Conservation (phyloP, 2,329 filamentous ascomycete genomes). For the Colletotrichum australisinense region DNA sequence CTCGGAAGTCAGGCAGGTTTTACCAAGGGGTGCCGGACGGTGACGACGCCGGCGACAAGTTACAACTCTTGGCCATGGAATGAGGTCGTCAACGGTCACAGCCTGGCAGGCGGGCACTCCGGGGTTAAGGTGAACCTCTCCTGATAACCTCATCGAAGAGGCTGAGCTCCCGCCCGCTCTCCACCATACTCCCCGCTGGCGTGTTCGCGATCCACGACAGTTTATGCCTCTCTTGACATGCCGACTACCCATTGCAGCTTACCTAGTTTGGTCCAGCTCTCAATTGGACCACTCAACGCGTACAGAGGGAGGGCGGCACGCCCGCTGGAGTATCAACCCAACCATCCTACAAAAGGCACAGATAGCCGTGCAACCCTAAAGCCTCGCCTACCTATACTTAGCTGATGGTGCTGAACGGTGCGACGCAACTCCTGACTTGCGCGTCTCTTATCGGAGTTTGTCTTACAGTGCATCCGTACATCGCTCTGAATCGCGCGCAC, state of each 20-base stretch:
- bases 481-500: background rate
- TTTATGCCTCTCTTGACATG: constrained; percentile 19
- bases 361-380: background rate
- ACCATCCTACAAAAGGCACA: background rate
- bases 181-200: constrained; percentile 15
- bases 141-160: constrained; percentile 19
- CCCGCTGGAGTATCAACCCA: background rate
- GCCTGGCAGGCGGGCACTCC: background rate
- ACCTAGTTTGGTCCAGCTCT: background rate
- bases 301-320: too few species aligned
- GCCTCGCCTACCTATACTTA: background rate
- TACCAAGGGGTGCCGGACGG: constrained; percentile 3
- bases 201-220: constrained; percentile 16
- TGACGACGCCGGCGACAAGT: constrained; percentile 7
- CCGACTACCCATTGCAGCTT: constrained; percentile 12
- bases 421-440: constrained; percentile 15
- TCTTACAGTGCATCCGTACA: background rate
- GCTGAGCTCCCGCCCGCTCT: constrained; percentile 17
- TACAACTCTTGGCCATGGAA: background rate
- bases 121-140: constrained; percentile 9
- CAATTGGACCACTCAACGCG: background rate
- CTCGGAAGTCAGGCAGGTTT: constrained; percentile 1
- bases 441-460: background rate
- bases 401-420: background rate
- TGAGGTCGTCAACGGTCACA: background rate